Percentiles rank a stretch among this genome's conserved stretches.
Evolutionary conservation across 2,329 filamentous ascomycete species (phyloP).

Genomic region (Torrubiella hemipterigena): DNA sequence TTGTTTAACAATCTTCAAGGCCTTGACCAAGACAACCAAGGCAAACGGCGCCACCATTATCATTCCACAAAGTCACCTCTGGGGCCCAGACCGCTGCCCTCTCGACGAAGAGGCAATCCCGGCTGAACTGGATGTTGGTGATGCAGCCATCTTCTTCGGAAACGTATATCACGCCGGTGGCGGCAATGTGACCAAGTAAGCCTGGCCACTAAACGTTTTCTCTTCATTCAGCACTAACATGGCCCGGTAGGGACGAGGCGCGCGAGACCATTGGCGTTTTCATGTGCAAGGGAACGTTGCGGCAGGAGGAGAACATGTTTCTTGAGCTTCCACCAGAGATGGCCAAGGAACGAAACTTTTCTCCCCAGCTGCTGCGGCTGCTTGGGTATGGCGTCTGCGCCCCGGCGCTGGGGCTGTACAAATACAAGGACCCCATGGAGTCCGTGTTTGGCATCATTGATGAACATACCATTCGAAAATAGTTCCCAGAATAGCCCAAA

Average conservation of each 20-base stretch:
- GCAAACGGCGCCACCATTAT: constrained; percentile 29
- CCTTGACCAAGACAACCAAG: constrained; percentile 24
- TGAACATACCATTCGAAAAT: constrained; percentile 20
- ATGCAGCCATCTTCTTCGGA: constrained; percentile 25
- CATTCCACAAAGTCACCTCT: constrained; percentile 27
- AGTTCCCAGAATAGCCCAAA: constrained; percentile 1
- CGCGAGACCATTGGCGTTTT: constrained; percentile 21
- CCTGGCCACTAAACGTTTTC: background rate
- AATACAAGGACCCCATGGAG: constrained; percentile 24
- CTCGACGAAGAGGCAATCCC: constrained; percentile 23
- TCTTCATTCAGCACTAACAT: background rate
- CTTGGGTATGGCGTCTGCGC: constrained; percentile 20
- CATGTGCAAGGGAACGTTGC: constrained; percentile 19
- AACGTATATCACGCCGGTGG: constrained; percentile 28
- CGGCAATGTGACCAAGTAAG: constrained; percentile 18
- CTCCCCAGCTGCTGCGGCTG: constrained; percentile 18
- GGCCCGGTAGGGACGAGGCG: constrained; percentile 11
- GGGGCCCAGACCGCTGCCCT: constrained; percentile 23
- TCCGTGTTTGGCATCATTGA: constrained; percentile 22
- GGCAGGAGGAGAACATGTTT: constrained; percentile 22
- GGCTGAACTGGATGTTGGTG: constrained; percentile 25
- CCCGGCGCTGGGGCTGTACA: constrained; percentile 20
- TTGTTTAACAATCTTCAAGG: constrained; percentile 8
- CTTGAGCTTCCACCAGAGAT: constrained; percentile 16
- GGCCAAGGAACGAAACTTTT: constrained; percentile 16